phyloP scores from a whole-genome alignment of 2,329 filamentous ascomycete species.

The Xylaria sp. region DNA sequence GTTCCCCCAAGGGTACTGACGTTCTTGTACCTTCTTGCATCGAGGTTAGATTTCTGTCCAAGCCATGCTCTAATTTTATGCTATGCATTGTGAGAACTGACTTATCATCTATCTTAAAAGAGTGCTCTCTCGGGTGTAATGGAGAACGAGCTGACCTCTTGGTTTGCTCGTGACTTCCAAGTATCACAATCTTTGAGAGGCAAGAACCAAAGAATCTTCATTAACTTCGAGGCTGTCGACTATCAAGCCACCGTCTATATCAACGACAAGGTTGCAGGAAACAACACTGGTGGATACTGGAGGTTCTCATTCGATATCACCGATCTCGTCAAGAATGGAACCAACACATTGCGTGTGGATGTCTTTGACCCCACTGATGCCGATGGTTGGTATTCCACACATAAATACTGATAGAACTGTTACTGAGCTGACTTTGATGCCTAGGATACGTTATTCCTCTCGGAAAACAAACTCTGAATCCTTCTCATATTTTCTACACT shows the following conservation, averaged over 20 bases:
- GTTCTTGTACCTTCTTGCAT: conserved; percentile 41
- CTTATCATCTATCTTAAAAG: conserved; percentile 49
- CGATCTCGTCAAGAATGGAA: conserved; percentile 53
- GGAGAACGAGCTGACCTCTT: conserved; percentile 56
- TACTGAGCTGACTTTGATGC: conserved; percentile 5
- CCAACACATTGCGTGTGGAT: conserved; percentile 70
- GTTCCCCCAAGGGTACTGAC: conserved; percentile 23
- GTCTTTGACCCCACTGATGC: conserved; percentile 74
- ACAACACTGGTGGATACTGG: conserved; percentile 70
- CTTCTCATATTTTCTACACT: conserved; percentile 70
- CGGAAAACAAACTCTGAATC: conserved; percentile 70
- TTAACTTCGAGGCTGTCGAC: conserved; percentile 69
- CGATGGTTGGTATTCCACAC: conserved; percentile 32
- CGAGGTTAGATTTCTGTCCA: conserved; percentile 26
- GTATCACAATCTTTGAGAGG: conserved; percentile 57
- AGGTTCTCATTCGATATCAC: conserved; percentile 70
- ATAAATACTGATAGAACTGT: background rate
- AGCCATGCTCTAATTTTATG: conserved; percentile 37
- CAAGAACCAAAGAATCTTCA: conserved; percentile 54
- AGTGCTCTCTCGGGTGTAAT: conserved; percentile 62
- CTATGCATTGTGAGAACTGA: conserved; percentile 55
- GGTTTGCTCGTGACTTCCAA: conserved; percentile 62
- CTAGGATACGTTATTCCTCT: conserved; percentile 66
- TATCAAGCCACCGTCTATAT: conserved; percentile 68
- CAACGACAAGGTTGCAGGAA: conserved; percentile 63